Percentiles rank a stretch among this genome's conserved stretches.
phyloP scores from a whole-genome alignment of 768 basidiomycete species.

The Lyophyllum decastes region DNA sequence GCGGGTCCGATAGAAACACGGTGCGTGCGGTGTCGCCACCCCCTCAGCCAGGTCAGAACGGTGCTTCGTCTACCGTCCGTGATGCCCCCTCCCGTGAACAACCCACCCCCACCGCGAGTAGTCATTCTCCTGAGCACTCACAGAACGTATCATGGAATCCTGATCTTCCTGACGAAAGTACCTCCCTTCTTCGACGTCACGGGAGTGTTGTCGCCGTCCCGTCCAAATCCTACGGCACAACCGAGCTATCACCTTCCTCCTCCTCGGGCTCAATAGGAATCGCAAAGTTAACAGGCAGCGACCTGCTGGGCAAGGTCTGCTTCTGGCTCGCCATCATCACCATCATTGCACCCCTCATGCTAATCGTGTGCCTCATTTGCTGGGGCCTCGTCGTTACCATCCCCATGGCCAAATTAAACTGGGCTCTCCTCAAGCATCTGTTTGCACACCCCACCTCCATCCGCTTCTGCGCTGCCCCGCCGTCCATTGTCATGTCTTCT shows the following conservation, averaged over 20 bases:
- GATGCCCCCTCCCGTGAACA: conserved; percentile 42
- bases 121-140: conserved; percentile 30
- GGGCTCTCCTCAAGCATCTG: conserved; percentile 89
- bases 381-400: conserved; percentile 96
- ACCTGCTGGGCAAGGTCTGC: conserved; percentile 67
- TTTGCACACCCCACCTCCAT: conserved; percentile 78
- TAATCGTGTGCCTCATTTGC: conserved; percentile 85
- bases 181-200: conserved; percentile 41
- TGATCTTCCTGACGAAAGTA: conserved; percentile 44
- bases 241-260: conserved; percentile 34
- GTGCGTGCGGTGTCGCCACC: conserved; percentile 35
- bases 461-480: conserved; percentile 90
- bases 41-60: conserved; percentile 16
- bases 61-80: conserved; percentile 19
- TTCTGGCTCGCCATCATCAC: conserved; percentile 81
- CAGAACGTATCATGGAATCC: conserved; percentile 46
- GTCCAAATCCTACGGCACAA: conserved; percentile 74
- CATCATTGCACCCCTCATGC: conserved; percentile 87
- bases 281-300: conserved; percentile 36
- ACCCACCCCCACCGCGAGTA: conserved; percentile 45
- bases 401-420: conserved; percentile 97
- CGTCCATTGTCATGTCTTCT: conserved; percentile 58
- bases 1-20: conserved; percentile 36
- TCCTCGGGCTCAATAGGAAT: conserved; percentile 31
- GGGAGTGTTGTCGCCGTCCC: conserved; percentile 37